These are phyloP conservation scores for Panicum virgatum DNA, from an alignment of 202 grass and related monocot genomes.

Conservation along the genomic window DNA sequence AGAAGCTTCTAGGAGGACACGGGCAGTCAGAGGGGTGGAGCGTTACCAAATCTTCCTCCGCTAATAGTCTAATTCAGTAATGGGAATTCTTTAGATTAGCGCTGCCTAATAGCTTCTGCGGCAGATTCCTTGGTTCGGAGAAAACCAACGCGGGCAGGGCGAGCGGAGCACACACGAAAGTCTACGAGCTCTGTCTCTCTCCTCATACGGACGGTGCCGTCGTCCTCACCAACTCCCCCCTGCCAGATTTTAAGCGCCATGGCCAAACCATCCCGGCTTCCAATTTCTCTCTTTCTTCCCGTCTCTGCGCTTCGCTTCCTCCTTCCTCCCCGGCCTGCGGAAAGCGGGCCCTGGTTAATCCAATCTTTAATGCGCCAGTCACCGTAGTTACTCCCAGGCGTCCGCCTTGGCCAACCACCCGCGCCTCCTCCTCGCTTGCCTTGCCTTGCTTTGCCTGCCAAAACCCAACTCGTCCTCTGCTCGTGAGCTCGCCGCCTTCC, in stretches of 20 bases:
- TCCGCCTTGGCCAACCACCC: slow-evolving; percentile 34
- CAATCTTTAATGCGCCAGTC: slow-evolving; percentile 37
- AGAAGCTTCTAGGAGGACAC: slow-evolving; percentile 21
- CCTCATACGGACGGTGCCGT: slow-evolving; percentile 52
- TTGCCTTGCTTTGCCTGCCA: slow-evolving; percentile 6
- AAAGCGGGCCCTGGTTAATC: slow-evolving; percentile 8
- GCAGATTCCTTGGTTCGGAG: neutral
- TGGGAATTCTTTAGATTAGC: too few species aligned
- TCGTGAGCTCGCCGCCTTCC: neutral
- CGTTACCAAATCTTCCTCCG: neutral
- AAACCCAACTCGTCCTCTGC: slow-evolving; percentile 35
- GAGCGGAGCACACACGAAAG: neutral
- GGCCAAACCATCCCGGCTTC: neutral
- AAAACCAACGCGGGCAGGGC: neutral
- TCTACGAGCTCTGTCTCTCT: neutral
- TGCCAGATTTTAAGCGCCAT: slow-evolving; percentile 41
- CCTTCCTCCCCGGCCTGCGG: neutral
- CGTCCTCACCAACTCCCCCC: slow-evolving; percentile 35
- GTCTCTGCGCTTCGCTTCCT: neutral
- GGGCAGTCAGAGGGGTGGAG: neutral
- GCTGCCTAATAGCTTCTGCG: too few species aligned
- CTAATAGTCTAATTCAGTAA: too few species aligned
- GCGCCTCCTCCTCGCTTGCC: neutral
- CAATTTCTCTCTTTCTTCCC: neutral
- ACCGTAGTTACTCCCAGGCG: slow-evolving; percentile 35